phyloP scores from a whole-genome alignment of 202 grass and related monocot genomes.

The Bolboschoenoplectus hybrid region DNA sequence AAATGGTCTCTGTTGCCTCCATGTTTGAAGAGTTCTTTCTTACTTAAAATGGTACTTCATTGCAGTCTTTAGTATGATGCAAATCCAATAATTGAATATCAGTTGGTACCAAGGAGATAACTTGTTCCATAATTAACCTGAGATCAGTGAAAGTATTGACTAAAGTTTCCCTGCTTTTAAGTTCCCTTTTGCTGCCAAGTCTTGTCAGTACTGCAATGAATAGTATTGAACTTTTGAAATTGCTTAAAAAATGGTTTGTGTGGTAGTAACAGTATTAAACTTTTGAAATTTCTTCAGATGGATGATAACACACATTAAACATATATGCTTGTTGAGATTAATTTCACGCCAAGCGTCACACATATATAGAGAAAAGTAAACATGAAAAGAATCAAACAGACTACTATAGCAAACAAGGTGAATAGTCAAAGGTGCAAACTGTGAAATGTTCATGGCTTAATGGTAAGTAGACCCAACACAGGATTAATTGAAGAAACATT shows the following conservation, averaged over 20 bases:
- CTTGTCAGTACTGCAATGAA: neutral
- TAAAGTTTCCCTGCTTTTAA: neutral
- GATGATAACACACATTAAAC: neutral
- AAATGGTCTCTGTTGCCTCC: constrained; percentile 5
- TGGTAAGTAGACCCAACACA: neutral
- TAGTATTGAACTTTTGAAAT: neutral
- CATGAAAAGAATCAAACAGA: neutral
- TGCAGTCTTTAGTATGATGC: neutral
- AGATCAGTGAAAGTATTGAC: neutral
- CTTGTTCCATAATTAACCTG: neutral
- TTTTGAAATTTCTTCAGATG: neutral
- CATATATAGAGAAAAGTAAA: neutral
- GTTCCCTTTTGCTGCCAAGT: neutral
- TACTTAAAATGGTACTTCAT: neutral
- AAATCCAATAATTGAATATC: neutral
- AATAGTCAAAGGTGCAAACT: neutral
- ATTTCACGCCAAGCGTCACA: neutral
- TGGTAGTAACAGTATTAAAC: neutral
- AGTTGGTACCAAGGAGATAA: neutral
- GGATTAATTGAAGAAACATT: neutral
- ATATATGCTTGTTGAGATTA: neutral
- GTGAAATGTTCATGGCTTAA: neutral
- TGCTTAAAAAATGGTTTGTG: neutral
- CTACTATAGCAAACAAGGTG: neutral
- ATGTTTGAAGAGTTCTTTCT: neutral